Base-by-base conservation (phyloP, 768 basidiomycete species). In the Termitomyces eurrhizus region DNA sequence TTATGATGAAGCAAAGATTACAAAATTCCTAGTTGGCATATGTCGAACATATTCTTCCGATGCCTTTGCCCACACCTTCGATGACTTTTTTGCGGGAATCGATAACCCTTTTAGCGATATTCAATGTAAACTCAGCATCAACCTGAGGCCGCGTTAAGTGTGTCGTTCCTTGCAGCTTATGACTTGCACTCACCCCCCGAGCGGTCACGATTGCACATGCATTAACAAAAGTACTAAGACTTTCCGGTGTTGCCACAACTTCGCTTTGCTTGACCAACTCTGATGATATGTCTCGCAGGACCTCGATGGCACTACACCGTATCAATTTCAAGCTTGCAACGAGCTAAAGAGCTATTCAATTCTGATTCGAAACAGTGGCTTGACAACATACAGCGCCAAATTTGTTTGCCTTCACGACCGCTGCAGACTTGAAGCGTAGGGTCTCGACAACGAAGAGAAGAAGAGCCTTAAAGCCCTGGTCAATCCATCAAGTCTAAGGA, bases 41-140 rank as follows among this genome's bases (percentile, higher is more conserved):
- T 59, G 68, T 66, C 52, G 73, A 63, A 26, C 64, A 71, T 36
- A 69, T 44, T 4, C 65, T 64, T 21, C 41, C 60, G 58, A 89
- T 78, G 18, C 92, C 90, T 68, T 88, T 91, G 33, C 83, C 86
- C 45, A 87, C 75, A 32, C 90, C 90, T 58, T 90, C 89, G 24
- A 85, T 71, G 7, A 88, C 82, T 71, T 85, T 89, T 70, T 83
- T 89, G 45, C 87, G 85, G 3, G 90, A 75, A 32, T 93, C 90
- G 7, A 78, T 81, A 42, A 88, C 72, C 66, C 77, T 88, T 75
- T 89, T 90, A 13, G 82, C 83, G 32, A 88, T 72, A 24, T 77
- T 77, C 59, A 83, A 70, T 49, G 86, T 76, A 65, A 87, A 88
- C 59, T 90, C 89, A 35, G 82, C 79, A 61, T 85, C 83, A 51